A percentile compares a stretch with the other conserved stretches of the same genome.
Conservation (phyloP, 2,329 filamentous ascomycete genomes). For the Botryotinia globosa region DNA sequence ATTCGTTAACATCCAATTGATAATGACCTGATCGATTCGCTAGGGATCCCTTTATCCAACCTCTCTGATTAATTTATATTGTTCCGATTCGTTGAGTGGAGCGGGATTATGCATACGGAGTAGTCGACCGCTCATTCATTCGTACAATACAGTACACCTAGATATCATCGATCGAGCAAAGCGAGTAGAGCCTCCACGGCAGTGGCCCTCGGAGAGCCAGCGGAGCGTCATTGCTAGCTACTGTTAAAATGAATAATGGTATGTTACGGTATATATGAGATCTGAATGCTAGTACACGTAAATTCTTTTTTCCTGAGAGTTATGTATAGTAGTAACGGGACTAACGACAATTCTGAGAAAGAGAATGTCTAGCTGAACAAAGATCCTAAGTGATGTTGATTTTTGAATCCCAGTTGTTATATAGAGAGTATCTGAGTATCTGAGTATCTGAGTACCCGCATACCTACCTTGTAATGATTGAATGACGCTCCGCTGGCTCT, state of each 20-base stretch:
- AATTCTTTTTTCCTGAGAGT: too few species aligned
- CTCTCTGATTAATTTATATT: conserved; percentile 1
- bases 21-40: neutral
- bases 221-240: neutral
- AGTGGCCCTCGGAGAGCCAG: neutral
- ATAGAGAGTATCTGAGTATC: too few species aligned
- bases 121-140: neutral
- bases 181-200: neutral
- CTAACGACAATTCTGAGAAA: too few species aligned
- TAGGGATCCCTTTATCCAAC: conserved; percentile 3
- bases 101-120: neutral
- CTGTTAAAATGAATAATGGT: neutral
- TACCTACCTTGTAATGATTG: neutral
- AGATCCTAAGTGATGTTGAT: too few species aligned
- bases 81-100: neutral
- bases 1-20: neutral
- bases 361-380: too few species aligned
- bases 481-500: neutral
- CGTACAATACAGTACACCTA: neutral
- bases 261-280: neutral
- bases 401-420: too few species aligned
- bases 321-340: too few species aligned
- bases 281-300: neutral
- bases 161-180: neutral
- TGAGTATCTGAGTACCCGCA: too few species aligned